Evolutionary conservation across 2,329 filamentous ascomycete species (phyloP).

Genomic region (Hymenoscyphus scutula): DNA sequence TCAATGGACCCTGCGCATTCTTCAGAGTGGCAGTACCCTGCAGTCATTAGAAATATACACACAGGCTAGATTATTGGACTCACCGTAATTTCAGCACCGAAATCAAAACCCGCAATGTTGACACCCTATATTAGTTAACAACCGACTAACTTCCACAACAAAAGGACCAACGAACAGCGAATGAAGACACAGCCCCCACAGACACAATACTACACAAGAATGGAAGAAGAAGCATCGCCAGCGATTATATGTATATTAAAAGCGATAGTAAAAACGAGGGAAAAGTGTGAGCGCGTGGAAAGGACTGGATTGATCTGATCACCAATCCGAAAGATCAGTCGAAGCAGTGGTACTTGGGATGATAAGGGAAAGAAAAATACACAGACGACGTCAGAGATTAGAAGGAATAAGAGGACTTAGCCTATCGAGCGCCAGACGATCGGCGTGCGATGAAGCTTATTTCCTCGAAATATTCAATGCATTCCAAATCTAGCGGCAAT

Average conservation of each 20-base stretch:
- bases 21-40: constrained; percentile 21
- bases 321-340: not conserved
- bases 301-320: constrained; percentile 3
- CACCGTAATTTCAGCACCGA: constrained; percentile 27
- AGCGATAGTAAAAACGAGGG: not conserved
- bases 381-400: not conserved
- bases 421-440: constrained; percentile 7
- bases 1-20: constrained; percentile 22
- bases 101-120: constrained; percentile 31
- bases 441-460: constrained; percentile 1
- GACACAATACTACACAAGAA: constrained; percentile 12
- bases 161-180: constrained; percentile 17
- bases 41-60: not conserved
- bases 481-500: not conserved
- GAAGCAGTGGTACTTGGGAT: not conserved
- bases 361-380: not conserved
- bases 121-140: constrained; percentile 18
- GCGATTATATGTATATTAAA: constrained; percentile 10
- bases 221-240: constrained; percentile 14
- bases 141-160: not conserved
- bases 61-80: not conserved
- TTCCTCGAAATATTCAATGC: constrained; percentile 6
- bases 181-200: constrained; percentile 17
- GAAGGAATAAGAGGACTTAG: not conserved
- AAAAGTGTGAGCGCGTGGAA: not conserved